Percentiles rank a stretch among this genome's conserved stretches.
phyloP scores from a whole-genome alignment of 495 filamentous ascomycete species.

The Aspergillus campestris region DNA sequence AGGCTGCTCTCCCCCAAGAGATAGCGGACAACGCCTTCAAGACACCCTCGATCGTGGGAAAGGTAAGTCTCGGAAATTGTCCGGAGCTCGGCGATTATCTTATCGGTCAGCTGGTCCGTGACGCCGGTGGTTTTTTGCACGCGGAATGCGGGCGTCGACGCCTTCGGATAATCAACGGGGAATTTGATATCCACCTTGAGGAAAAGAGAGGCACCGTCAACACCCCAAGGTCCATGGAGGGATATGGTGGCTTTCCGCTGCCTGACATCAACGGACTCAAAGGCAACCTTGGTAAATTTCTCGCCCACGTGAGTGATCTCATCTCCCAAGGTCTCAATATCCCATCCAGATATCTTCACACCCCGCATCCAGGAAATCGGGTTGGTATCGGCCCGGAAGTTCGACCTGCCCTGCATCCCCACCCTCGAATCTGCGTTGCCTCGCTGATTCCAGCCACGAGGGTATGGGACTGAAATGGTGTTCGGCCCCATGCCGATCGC shows the following conservation, averaged over 20 bases:
- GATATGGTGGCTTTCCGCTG: slow-evolving; percentile 64
- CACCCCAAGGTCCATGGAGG: slow-evolving; percentile 80
- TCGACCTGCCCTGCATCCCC: slow-evolving; percentile 57
- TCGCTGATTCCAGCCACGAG: slow-evolving; percentile 33
- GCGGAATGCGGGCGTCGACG: slow-evolving; percentile 53
- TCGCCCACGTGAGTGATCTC: slow-evolving; percentile 79
- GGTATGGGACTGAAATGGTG: slow-evolving; percentile 39
- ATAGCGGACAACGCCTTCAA: slow-evolving; percentile 76
- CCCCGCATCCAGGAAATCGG: slow-evolving; percentile 91
- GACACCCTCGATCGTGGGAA: slow-evolving; percentile 61
- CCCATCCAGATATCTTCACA: slow-evolving; percentile 76
- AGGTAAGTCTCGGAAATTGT: slow-evolving; percentile 63
- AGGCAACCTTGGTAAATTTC: slow-evolving; percentile 74
- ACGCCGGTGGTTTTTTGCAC: slow-evolving; percentile 75
- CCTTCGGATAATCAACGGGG: slow-evolving; percentile 66
- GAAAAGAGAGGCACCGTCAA: slow-evolving; percentile 59
- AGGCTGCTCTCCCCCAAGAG: slow-evolving; percentile 75
- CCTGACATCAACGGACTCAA: slow-evolving; percentile 78
- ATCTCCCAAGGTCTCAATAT: slow-evolving; percentile 72
- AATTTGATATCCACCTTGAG: slow-evolving; percentile 75
- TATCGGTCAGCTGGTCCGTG: slow-evolving; percentile 55
- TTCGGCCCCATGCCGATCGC: slow-evolving; percentile 38
- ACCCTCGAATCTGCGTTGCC: slow-evolving; percentile 43
- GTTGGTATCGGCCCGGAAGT: slow-evolving; percentile 52
- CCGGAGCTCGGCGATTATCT: slow-evolving; percentile 57